Conservation (phyloP, 345 rosid species). For the Jatropha curcas region DNA sequence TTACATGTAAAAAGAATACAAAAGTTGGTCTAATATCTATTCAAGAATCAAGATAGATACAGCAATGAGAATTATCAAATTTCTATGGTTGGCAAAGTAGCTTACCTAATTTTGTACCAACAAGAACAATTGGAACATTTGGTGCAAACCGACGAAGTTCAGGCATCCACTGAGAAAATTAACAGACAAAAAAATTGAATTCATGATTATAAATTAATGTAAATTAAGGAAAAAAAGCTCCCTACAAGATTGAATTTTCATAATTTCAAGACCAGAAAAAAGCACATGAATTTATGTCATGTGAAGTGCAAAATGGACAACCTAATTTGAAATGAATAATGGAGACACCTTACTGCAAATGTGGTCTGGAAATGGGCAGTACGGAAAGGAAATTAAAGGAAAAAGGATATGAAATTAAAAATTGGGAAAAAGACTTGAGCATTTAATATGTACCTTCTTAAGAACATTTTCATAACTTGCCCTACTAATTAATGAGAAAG, state of each 20-base stretch:
- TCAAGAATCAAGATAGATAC: background rate
- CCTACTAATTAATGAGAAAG: slow-evolving; percentile 87
- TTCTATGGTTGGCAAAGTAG: background rate
- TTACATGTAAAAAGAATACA: slow-evolving; percentile 4
- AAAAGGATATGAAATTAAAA: background rate
- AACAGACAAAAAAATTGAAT: slow-evolving; percentile 25
- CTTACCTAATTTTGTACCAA: slow-evolving; percentile 91
- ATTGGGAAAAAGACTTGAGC: slow-evolving; percentile 4
- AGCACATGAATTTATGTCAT: background rate
- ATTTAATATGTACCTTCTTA: slow-evolving; percentile 66
- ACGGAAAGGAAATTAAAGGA: background rate
- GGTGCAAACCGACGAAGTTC: slow-evolving; percentile 96
- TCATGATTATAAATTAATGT: background rate
- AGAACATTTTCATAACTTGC: slow-evolving; percentile 97
- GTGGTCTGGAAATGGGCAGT: slow-evolving; percentile 12
- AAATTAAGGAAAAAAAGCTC: slow-evolving; percentile 11
- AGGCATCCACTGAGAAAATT: slow-evolving; percentile 86
- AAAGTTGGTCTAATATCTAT: background rate
- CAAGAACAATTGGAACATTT: slow-evolving; percentile 91
- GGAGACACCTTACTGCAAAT: slow-evolving; percentile 23
- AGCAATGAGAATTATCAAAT: background rate
- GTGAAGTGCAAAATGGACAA: slow-evolving; percentile 13
- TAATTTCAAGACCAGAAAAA: background rate
- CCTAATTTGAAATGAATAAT: slow-evolving; percentile 16
- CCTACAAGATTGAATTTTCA: background rate